A percentile compares a stretch with the other conserved stretches of the same genome.
Evolutionary conservation across 2,329 filamentous ascomycete genomes (phyloP).

Genomic region (Dactylonectria estremocensis): DNA sequence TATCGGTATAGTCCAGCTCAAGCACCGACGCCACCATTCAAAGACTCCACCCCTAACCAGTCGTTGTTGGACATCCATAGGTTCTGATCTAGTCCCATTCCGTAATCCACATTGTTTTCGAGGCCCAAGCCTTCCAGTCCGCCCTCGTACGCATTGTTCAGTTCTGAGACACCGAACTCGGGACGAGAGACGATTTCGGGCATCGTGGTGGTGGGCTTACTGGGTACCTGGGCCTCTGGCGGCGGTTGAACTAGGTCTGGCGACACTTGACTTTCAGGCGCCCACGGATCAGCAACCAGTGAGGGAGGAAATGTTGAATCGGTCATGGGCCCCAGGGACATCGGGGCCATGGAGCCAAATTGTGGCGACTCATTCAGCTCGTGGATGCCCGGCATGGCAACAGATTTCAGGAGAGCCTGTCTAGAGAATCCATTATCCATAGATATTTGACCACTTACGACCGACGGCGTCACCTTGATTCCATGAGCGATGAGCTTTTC

Average conservation of each 20-base stretch:
- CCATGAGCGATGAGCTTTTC: constrained; percentile 67
- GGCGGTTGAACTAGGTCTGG: constrained; percentile 43
- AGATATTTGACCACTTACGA: constrained; percentile 36
- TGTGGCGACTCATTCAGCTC: constrained; percentile 43
- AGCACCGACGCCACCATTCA: constrained; percentile 51
- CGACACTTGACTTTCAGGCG: constrained; percentile 48
- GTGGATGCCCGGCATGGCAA: constrained; percentile 49
- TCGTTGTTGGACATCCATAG: constrained; percentile 54
- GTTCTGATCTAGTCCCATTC: constrained; percentile 60
- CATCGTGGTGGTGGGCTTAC: constrained; percentile 36
- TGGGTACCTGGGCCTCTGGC: constrained; percentile 34
- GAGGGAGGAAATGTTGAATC: constrained; percentile 51
- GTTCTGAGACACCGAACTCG: constrained; percentile 57
- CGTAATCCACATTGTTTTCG: constrained; percentile 59
- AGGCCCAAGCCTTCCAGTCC: constrained; percentile 63
- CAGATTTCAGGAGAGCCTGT: constrained; percentile 42
- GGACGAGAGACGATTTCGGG: constrained; percentile 40
- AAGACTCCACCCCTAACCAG: constrained; percentile 53
- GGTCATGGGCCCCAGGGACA: constrained; percentile 44
- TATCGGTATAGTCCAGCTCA: constrained; percentile 27
- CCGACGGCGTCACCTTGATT: constrained; percentile 48
- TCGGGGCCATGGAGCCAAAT: constrained; percentile 36
- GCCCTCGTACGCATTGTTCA: constrained; percentile 67
- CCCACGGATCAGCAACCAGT: constrained; percentile 50
- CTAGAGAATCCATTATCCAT: constrained; percentile 43